Conservation (phyloP, 2,329 filamentous ascomycete species). For the Botrytis paeoniae region DNA sequence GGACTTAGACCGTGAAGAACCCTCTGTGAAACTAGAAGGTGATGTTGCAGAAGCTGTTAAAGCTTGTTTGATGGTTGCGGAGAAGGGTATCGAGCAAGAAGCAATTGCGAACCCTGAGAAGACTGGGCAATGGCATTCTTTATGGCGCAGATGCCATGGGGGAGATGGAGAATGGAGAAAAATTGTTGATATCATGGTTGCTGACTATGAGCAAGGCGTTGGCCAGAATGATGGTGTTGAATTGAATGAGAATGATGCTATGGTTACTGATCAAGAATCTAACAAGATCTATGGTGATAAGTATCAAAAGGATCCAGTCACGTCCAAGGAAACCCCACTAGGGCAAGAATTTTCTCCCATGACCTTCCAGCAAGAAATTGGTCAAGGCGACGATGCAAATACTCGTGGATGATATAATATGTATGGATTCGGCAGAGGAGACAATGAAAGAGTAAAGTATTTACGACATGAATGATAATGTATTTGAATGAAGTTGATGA, state of each 20-base stretch:
- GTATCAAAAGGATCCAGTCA: background rate
- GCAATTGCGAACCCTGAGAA: conserved; percentile 19
- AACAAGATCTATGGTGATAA: background rate
- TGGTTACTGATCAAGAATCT: background rate
- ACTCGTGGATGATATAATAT: background rate
- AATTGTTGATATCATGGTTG: background rate
- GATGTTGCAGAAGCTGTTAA: conserved; percentile 49
- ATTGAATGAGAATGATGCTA: conserved; percentile 1
- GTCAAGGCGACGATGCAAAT: background rate
- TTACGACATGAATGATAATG: background rate
- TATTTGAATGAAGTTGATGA: background rate
- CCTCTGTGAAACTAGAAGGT: conserved; percentile 46
- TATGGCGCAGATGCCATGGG: conserved; percentile 26
- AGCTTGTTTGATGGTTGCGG: conserved; percentile 53
- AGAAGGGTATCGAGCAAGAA: conserved; percentile 42
- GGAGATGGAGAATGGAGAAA: background rate
- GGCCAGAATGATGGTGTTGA: background rate
- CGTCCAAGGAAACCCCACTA: background rate
- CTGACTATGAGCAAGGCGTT: background rate
- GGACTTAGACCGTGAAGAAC: conserved; percentile 57
- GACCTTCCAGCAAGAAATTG: background rate
- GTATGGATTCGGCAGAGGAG: background rate
- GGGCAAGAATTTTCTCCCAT: background rate
- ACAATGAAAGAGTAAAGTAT: background rate
- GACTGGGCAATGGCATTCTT: conserved; percentile 25